Conservation (phyloP, 441 rosid genomes). For the Adansonia madagascariensis region DNA sequence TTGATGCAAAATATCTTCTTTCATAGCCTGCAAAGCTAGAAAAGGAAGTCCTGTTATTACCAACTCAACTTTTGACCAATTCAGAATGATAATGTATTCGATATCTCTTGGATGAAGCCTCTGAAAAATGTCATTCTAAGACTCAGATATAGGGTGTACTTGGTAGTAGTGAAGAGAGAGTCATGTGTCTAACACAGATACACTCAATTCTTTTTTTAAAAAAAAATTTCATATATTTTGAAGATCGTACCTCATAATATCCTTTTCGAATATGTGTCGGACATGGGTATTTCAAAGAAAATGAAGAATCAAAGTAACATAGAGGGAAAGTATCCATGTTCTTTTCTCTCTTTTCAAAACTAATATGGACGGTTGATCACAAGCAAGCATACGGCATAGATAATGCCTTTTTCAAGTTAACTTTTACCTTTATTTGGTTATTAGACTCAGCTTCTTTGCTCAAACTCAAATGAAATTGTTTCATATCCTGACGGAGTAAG, state of each 20-base stretch:
- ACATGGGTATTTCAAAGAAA: background rate
- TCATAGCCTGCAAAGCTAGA: slow-evolving; percentile 49
- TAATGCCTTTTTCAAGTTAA: slow-evolving; percentile 22
- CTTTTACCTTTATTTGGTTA: slow-evolving; percentile 38
- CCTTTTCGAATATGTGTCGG: no score
- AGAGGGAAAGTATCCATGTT: background rate
- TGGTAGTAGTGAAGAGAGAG: no score
- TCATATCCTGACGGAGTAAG: slow-evolving; percentile 72
- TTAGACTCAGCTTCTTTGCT: slow-evolving; percentile 42
- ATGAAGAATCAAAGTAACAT: background rate
- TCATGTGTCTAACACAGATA: no score
- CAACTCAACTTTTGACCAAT: slow-evolving; percentile 25
- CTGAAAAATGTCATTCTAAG: background rate
- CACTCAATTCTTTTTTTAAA: no score
- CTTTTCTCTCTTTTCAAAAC: background rate
- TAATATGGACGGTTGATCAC: slow-evolving; percentile 1
- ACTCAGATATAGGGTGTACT: no score
- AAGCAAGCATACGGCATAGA: slow-evolving; percentile 5
- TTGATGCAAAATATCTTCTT: slow-evolving; percentile 50
- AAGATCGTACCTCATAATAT: no score
- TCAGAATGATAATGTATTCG: background rate
- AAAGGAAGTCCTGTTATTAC: slow-evolving; percentile 22
- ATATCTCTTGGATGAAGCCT: background rate
- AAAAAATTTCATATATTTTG: no score
- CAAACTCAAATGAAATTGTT: slow-evolving; percentile 52